These are phyloP conservation scores for Talaromyces sp. DNA, from an alignment of 2,329 filamentous ascomycete genomes.

Conservation along the genomic window DNA sequence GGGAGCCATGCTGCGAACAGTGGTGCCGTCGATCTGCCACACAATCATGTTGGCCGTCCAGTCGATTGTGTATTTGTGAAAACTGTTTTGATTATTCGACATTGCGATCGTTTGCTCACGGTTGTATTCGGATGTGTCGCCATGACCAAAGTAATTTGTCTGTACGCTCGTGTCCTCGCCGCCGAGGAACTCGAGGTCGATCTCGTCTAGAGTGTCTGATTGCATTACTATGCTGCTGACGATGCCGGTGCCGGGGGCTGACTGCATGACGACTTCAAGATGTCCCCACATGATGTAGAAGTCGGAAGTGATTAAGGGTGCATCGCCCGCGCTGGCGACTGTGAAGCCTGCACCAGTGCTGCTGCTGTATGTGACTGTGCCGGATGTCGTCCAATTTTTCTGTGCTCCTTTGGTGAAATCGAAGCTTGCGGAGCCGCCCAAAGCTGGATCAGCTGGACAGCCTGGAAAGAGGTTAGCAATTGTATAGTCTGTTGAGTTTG, in stretches of 20 bases:
- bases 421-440: constrained; percentile 77
- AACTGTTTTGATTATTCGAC: constrained; percentile 66
- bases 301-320: constrained; percentile 79
- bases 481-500: neutral
- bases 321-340: constrained; percentile 72
- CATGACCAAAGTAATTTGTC: constrained; percentile 96
- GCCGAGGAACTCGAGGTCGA: constrained; percentile 96
- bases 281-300: constrained; percentile 99
- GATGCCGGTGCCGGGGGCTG: constrained; percentile 83
- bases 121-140: constrained; percentile 78
- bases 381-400: constrained; percentile 70
- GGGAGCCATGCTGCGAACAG: constrained; percentile 71
- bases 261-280: constrained; percentile 79
- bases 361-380: constrained; percentile 66
- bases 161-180: constrained; percentile 75
- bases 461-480: constrained; percentile 27
- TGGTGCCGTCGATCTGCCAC: constrained; percentile 77
- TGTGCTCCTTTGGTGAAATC: constrained; percentile 79
- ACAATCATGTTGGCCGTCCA: constrained; percentile 84
- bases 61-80: constrained; percentile 84
- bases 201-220: constrained; percentile 90
- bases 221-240: constrained; percentile 89
- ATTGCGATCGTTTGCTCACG: constrained; percentile 76
- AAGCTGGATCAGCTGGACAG: constrained; percentile 73
- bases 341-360: constrained; percentile 78